Evolutionary conservation across 2,329 filamentous ascomycete genomes (phyloP), one percentile per base, ranked within the genome.

Genomic region (Amauroascus verrucosus): DNA sequence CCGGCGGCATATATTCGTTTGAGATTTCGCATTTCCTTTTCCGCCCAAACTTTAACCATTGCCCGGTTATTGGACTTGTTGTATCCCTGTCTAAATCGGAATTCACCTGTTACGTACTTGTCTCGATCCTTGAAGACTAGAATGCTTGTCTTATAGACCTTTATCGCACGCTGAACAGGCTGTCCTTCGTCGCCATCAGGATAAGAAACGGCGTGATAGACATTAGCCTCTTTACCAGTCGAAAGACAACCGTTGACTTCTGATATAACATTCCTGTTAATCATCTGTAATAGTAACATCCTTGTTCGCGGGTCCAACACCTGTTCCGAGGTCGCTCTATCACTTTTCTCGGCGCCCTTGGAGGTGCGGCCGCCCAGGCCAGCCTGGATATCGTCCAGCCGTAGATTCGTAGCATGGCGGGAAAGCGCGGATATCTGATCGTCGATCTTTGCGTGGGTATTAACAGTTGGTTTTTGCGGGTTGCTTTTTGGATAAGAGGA

Each of bases 141-240:
- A 59, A 98, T 98, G 52, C 87, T 86, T 6, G 93, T 98, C 78
- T 98, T 98, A 81, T 98, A 98, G 48, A 98, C 88, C 73, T 98
- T 98, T 76, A 97, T 89, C 11, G 93, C 93, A 47, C 88, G 82
- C 64, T 95, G 88, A 0, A 83, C 71, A 0, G 80, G 72, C 18
- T 77, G 72, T 1, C 67, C 61, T 16, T 71, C 69, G 16, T 77
- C 72, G 1, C 66, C 62, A 6, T 78, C 68, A 1, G 77, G 74
- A 0, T 81, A 74, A 2, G 82, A 79, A 9, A 95, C 78, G 16
- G 91, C 89, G 58, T 94, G 88, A 72, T 98, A 98, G 24, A 98
- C 93, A 67, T 98, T 98, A 56, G 93, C 93, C 70, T 98, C 93
- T 69, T 98, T 98, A 53, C 93, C 93, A 0, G 93, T 98, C 57